A percentile compares a stretch with the other conserved stretches of the same genome.
These are phyloP conservation scores for Debaryomyces fabryi DNA, from an alignment of 1,139 yeast species.

Conservation along the genomic window DNA sequence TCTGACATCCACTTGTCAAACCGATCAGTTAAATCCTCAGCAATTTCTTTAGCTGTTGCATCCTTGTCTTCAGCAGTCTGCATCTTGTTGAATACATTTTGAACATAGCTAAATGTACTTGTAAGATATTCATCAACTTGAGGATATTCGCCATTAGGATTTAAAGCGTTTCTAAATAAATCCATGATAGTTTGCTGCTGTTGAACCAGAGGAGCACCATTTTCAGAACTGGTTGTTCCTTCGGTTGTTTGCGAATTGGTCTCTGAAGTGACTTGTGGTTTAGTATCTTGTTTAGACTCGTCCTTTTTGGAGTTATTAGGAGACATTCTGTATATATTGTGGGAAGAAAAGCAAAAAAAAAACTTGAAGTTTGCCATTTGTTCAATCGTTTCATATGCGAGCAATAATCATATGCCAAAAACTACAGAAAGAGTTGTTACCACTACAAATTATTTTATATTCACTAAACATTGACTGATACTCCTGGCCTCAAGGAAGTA, in stretches of 20 bases:
- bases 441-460: background rate
- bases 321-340: background rate
- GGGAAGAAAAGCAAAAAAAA: background rate
- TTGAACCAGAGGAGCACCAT: slow-evolving; percentile 17
- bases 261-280: background rate
- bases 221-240: slow-evolving; percentile 14
- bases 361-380: background rate
- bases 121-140: slow-evolving; percentile 32
- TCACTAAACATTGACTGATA: background rate
- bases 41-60: slow-evolving; percentile 40
- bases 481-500: background rate
- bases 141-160: slow-evolving; percentile 34
- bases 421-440: background rate
- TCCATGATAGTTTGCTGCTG: slow-evolving; percentile 21
- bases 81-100: slow-evolving; percentile 33
- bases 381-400: background rate
- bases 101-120: slow-evolving; percentile 33
- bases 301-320: background rate
- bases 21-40: slow-evolving; percentile 36
- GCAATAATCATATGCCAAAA: slow-evolving; percentile 4
- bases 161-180: slow-evolving; percentile 24
- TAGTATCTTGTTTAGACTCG: background rate
- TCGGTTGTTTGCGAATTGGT: background rate
- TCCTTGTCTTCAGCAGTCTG: slow-evolving; percentile 34
- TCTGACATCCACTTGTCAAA: slow-evolving; percentile 34